phyloP scores from a whole-genome alignment of 352 stramenopile genomes.

The Phytophthora sp. region DNA sequence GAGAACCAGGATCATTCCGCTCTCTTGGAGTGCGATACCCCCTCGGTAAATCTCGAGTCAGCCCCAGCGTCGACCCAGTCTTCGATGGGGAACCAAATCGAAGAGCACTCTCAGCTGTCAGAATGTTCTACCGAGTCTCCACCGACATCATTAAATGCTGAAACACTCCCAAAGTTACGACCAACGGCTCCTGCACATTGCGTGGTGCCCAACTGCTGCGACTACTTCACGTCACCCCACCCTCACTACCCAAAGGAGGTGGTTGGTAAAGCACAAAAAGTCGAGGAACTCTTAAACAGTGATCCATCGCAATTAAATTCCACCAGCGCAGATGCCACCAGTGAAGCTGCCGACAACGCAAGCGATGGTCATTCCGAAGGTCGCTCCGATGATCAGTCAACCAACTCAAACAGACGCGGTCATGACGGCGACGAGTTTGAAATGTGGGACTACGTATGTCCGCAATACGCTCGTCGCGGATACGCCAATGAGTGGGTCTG shows the following conservation, averaged over 20 bases:
- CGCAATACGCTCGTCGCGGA: conserved; percentile 42
- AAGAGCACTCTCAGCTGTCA: conserved; percentile 12
- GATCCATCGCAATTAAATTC: conserved; percentile 5
- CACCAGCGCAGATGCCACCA: conserved; percentile 9
- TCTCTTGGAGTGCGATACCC: conserved; percentile 15
- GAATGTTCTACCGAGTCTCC: conserved; percentile 8
- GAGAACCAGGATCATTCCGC: conserved; percentile 14
- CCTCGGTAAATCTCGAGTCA: conserved; percentile 11
- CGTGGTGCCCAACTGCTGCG: conserved; percentile 43
- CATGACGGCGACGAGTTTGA: conserved; percentile 44
- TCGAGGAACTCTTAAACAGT: conserved; percentile 9
- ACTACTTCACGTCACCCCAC: conserved; percentile 42
- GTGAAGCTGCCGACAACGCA: conserved; percentile 11
- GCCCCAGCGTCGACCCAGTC: conserved; percentile 6
- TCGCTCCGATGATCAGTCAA: conserved; percentile 1
- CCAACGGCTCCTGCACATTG: conserved; percentile 18
- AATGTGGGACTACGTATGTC: conserved; percentile 68
- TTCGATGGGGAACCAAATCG: conserved; percentile 21
- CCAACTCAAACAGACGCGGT: conserved; percentile 2
- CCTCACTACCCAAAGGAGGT: conserved; percentile 42
- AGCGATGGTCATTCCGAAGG: background rate
- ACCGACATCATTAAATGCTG: conserved; percentile 11
- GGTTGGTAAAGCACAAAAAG: conserved; percentile 23
- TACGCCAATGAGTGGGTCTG: conserved; percentile 62
- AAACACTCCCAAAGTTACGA: conserved; percentile 32